Conservation (phyloP, 768 basidiomycete genomes). For the Tricholomella constricta region DNA sequence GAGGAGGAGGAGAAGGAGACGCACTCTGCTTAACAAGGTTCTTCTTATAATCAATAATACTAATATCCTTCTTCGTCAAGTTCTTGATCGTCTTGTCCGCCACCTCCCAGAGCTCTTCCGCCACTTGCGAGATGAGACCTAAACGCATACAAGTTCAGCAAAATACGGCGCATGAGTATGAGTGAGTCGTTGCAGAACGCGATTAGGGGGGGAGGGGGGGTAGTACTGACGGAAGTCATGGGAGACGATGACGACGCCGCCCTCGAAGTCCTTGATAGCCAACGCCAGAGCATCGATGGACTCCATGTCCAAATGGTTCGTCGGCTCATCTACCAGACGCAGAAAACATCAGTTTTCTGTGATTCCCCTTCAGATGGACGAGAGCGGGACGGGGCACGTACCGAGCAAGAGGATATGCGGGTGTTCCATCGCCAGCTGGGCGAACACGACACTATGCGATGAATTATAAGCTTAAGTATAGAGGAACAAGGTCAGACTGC, state of each 20-base stretch:
- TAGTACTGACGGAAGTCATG: slow-evolving; percentile 94
- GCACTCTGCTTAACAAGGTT: slow-evolving; percentile 77
- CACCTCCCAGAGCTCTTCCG: slow-evolving; percentile 99
- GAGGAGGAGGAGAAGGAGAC: slow-evolving; percentile 20
- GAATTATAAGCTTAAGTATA: slow-evolving; percentile 14
- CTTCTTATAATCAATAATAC: slow-evolving; percentile 93
- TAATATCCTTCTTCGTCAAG: slow-evolving; percentile 87
- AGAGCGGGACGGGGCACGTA: slow-evolving; percentile 26
- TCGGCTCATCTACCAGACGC: slow-evolving; percentile 75
- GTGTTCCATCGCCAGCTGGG: slow-evolving; percentile 96
- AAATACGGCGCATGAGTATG: too few species aligned
- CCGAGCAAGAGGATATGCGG: slow-evolving; percentile 91
- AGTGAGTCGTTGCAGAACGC: slow-evolving; percentile 9
- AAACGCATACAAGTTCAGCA: slow-evolving; percentile 2
- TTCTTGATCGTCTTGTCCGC: slow-evolving; percentile 92
- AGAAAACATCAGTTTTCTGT: slow-evolving; percentile 1
- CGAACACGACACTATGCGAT: slow-evolving; percentile 79
- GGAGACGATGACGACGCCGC: slow-evolving; percentile 98
- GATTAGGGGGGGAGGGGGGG: slow-evolving; percentile 1
- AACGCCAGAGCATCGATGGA: slow-evolving; percentile 95
- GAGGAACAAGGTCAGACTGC: not conserved
- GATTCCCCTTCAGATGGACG: too few species aligned
- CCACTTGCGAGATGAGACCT: slow-evolving; percentile 97
- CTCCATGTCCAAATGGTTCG: slow-evolving; percentile 97
- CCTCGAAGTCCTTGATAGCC: slow-evolving; percentile 96